These are phyloP conservation scores for Claviceps humidiphila DNA, from an alignment of 2,329 filamentous ascomycete genomes.

Conservation along the genomic window DNA sequence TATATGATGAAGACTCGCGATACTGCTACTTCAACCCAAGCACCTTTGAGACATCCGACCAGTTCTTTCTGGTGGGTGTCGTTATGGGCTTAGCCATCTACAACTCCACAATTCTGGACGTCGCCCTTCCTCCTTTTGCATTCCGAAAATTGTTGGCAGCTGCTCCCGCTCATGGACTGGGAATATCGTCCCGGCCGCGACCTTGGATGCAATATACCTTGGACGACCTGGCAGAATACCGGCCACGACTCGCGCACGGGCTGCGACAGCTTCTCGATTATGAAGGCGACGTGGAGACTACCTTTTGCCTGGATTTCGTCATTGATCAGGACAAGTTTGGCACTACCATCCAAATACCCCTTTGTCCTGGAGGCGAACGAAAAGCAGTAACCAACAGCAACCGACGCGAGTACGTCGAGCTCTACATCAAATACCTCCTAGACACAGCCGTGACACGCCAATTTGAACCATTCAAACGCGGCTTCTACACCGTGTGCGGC, in stretches of 20 bases:
- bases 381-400: slow-evolving; percentile 74
- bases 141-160: slow-evolving; percentile 78
- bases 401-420: slow-evolving; percentile 71
- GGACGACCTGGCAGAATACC: slow-evolving; percentile 71
- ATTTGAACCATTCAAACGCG: slow-evolving; percentile 87
- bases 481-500: slow-evolving; percentile 84
- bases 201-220: slow-evolving; percentile 59
- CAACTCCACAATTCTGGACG: slow-evolving; percentile 84
- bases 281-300: slow-evolving; percentile 69
- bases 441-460: slow-evolving; percentile 67
- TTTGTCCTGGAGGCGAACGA: slow-evolving; percentile 61
- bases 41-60: slow-evolving; percentile 81
- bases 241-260: slow-evolving; percentile 61
- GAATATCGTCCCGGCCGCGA: slow-evolving; percentile 41
- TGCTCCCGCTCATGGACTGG: slow-evolving; percentile 47
- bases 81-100: slow-evolving; percentile 84
- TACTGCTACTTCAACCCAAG: slow-evolving; percentile 90
- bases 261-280: slow-evolving; percentile 67
- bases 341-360: slow-evolving; percentile 48
- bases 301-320: slow-evolving; percentile 72
- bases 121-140: slow-evolving; percentile 76
- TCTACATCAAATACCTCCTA: slow-evolving; percentile 69
- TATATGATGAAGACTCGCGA: slow-evolving; percentile 80
- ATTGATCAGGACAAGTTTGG: slow-evolving; percentile 69
- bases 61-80: slow-evolving; percentile 82